Conservation (phyloP, 208 protist species). For the Sergeia podlipaevii region DNA sequence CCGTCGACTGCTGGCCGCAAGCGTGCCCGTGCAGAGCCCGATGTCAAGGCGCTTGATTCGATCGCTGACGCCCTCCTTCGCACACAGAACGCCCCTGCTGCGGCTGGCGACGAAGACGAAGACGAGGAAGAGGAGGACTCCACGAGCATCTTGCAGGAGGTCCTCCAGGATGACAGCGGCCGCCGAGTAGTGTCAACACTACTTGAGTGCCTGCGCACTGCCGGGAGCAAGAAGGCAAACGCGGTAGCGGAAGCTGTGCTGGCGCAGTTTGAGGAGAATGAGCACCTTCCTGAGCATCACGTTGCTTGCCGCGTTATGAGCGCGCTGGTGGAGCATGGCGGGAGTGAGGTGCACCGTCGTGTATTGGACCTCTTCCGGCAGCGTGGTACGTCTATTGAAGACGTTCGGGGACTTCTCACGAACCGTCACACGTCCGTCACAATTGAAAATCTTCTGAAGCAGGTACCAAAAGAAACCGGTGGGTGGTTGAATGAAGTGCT, state of each 20-base stretch:
- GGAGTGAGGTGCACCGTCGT: conserved; percentile 24
- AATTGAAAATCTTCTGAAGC: conserved; percentile 63
- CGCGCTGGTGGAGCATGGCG: conserved; percentile 62
- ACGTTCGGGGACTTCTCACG: conserved; percentile 41
- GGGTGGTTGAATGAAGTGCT: conserved; percentile 68
- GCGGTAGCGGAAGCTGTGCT: conserved; percentile 51
- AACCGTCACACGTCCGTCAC: conserved; percentile 79
- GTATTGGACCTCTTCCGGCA: conserved; percentile 72
- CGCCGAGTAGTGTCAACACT: conserved; percentile 71
- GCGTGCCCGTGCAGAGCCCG: conserved; percentile 27
- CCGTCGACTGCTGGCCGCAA: conserved; percentile 19
- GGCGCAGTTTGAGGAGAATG: conserved; percentile 78
- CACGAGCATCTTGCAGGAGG: conserved; percentile 66
- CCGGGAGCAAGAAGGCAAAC: conserved; percentile 24
- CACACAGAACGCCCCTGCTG: conserved; percentile 32
- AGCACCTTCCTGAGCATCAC: conserved; percentile 70
- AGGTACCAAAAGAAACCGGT: conserved; percentile 30
- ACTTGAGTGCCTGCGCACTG: conserved; percentile 38
- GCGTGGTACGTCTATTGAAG: conserved; percentile 37
- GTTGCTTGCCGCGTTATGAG: conserved; percentile 83
- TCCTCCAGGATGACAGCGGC: conserved; percentile 74
- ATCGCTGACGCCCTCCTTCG: conserved; percentile 49
- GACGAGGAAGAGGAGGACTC: conserved; percentile 38
- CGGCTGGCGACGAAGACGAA: conserved; percentile 19
- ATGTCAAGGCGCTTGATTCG: conserved; percentile 22